Evolutionary conservation across 2,329 filamentous ascomycete species (phyloP).

Genomic region (Colletotrichum sp.): DNA sequence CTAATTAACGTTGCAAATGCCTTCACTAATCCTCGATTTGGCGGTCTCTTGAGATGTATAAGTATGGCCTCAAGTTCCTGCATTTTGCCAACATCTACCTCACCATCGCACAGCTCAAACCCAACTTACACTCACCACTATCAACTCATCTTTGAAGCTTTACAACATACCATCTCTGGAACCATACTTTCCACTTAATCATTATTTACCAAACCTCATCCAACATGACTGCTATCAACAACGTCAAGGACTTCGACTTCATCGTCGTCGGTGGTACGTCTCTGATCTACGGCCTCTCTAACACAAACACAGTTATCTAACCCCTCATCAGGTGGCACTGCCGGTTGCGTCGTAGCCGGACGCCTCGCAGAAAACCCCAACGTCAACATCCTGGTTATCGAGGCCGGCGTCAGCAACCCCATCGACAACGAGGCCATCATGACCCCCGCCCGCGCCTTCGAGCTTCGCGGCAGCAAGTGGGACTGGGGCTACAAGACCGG

Average conservation of each 20-base stretch:
- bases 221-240: conserved; percentile 21
- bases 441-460: conserved; percentile 57
- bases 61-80: neutral
- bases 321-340: conserved; percentile 34
- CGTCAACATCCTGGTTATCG: conserved; percentile 50
- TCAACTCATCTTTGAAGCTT: rapidly evolving
- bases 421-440: conserved; percentile 54
- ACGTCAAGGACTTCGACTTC: conserved; percentile 38
- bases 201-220: neutral
- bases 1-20: neutral
- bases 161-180: neutral
- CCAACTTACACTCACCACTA: neutral
- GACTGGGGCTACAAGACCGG: conserved; percentile 69
- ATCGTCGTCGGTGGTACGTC: conserved; percentile 35
- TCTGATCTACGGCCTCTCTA: too few species aligned
- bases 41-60: neutral
- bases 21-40: neutral
- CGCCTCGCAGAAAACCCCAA: conserved; percentile 36
- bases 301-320: neutral
- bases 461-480: conserved; percentile 58
- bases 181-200: neutral
- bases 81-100: neutral
- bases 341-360: conserved; percentile 40
- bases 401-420: conserved; percentile 54
- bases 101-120: neutral